Evolutionary conservation across 75 land plant species (phyloP).

Genomic region (Cryptomeria japonica): DNA sequence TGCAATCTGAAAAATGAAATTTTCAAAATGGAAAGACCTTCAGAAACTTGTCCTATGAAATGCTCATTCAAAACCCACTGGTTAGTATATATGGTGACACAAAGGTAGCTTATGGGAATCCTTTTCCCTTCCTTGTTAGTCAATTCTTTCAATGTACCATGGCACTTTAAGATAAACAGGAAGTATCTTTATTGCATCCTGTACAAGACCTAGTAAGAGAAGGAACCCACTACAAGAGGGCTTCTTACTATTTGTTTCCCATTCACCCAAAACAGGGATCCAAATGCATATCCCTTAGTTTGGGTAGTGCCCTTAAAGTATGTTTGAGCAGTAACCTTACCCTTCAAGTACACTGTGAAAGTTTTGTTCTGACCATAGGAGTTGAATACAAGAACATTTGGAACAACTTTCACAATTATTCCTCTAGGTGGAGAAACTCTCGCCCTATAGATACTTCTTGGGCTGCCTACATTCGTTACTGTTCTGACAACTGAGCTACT

Average conservation of each 20-base stretch:
- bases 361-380: constrained; percentile 41
- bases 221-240: not conserved
- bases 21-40: not conserved
- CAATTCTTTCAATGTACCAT: not conserved
- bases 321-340: constrained; percentile 27
- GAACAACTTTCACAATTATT: constrained; percentile 57
- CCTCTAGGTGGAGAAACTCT: constrained; percentile 59
- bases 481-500: constrained; percentile 44
- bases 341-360: constrained; percentile 56
- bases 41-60: not conserved
- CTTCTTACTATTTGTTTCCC: constrained; percentile 3
- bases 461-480: constrained; percentile 81
- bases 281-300: constrained; percentile 57
- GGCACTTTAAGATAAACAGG: not conserved
- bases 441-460: constrained; percentile 47
- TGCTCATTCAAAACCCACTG: not conserved
- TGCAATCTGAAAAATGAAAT: not conserved
- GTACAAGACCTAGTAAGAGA: not conserved
- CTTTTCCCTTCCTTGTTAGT: not conserved
- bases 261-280: constrained; percentile 62
- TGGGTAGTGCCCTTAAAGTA: constrained; percentile 37
- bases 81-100: not conserved
- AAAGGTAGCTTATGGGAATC: not conserved
- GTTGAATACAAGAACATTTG: constrained; percentile 51
- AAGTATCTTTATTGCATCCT: not conserved